phyloP scores from a whole-genome alignment of 192 early-diverging fungal genomes.

The Entomortierella parvispora region DNA sequence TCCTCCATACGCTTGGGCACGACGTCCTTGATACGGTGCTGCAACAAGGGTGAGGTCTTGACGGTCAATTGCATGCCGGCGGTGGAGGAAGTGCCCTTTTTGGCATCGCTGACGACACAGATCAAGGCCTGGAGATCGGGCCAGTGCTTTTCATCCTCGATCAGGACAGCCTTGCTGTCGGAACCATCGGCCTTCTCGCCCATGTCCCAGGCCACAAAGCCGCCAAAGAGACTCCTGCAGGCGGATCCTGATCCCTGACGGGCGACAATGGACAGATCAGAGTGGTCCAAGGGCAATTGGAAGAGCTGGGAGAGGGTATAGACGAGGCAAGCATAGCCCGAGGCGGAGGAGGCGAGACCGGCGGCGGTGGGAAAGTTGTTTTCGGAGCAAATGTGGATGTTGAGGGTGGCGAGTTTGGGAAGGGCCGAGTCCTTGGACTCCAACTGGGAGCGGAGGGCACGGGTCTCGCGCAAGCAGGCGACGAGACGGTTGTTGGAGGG shows the following conservation, averaged over 20 bases:
- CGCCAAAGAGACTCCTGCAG: slow-evolving; percentile 96
- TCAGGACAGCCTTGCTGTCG: slow-evolving; percentile 92
- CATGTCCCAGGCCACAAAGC: slow-evolving; percentile 98
- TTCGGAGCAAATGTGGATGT: slow-evolving; percentile 92
- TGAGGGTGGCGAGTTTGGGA: slow-evolving; percentile 67
- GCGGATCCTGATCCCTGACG: slow-evolving; percentile 97
- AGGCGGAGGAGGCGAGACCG: slow-evolving; percentile 96
- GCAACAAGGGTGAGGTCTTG: slow-evolving; percentile 87
- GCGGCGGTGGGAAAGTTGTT: slow-evolving; percentile 99
- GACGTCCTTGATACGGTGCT: slow-evolving; percentile 83
- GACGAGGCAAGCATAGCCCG: slow-evolving; percentile 94
- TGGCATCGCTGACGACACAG: slow-evolving; percentile 91
- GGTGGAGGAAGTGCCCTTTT: slow-evolving; percentile 92
- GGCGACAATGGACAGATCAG: slow-evolving; percentile 89
- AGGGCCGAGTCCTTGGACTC: slow-evolving; percentile 63
- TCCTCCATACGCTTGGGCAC: slow-evolving; percentile 91
- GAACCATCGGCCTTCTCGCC: slow-evolving; percentile 82
- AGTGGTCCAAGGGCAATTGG: slow-evolving; percentile 72
- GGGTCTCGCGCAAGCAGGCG: slow-evolving; percentile 84
- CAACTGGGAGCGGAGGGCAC: slow-evolving; percentile 73
- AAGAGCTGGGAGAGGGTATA: slow-evolving; percentile 82
- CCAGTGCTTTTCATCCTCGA: slow-evolving; percentile 93
- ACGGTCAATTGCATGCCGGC: slow-evolving; percentile 98
- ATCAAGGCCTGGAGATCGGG: slow-evolving; percentile 95
- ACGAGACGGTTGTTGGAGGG: slow-evolving; percentile 82